These are phyloP conservation scores for Naematelia aurantialba DNA, from an alignment of 768 basidiomycete species.

Conservation along the genomic window DNA sequence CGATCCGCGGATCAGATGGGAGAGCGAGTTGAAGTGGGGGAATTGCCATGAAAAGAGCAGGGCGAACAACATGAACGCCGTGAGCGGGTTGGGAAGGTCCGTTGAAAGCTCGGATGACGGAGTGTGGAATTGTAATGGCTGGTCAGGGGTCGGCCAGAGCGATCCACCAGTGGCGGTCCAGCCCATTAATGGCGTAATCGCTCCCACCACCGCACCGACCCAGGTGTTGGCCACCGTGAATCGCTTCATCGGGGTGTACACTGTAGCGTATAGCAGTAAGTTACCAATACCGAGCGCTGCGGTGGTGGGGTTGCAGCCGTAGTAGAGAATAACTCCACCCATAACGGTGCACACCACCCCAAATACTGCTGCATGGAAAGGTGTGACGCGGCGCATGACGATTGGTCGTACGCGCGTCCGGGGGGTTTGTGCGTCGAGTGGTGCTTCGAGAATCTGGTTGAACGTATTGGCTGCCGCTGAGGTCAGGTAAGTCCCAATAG, in stretches of 20 bases:
- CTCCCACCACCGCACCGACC: constrained; percentile 91
- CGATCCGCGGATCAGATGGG: constrained; percentile 75
- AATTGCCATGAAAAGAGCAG: constrained; percentile 96
- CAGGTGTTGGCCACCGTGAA: constrained; percentile 80
- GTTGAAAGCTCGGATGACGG: constrained; percentile 51
- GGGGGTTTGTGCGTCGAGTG: constrained; percentile 94
- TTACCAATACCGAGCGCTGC: constrained; percentile 78
- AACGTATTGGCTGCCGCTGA: constrained; percentile 89
- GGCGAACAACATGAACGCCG: constrained; percentile 73
- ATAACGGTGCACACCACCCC: constrained; percentile 70
- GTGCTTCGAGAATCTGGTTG: constrained; percentile 91
- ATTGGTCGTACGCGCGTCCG: constrained; percentile 84
- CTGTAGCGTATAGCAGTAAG: constrained; percentile 80
- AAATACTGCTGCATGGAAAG: constrained; percentile 77
- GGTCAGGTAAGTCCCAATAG: constrained; percentile 83
- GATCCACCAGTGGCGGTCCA: constrained; percentile 92
- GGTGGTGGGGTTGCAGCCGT: constrained; percentile 79
- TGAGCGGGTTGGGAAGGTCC: constrained; percentile 66
- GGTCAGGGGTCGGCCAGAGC: constrained; percentile 62
- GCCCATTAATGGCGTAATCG: constrained; percentile 90
- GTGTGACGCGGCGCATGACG: constrained; percentile 75
- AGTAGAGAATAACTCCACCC: constrained; percentile 73
- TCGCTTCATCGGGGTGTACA: constrained; percentile 91
- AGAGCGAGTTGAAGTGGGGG: constrained; percentile 94
- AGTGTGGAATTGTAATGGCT: constrained; percentile 63